Conservation (phyloP, 768 basidiomycete species). For the Cyclocybe aegerita region DNA sequence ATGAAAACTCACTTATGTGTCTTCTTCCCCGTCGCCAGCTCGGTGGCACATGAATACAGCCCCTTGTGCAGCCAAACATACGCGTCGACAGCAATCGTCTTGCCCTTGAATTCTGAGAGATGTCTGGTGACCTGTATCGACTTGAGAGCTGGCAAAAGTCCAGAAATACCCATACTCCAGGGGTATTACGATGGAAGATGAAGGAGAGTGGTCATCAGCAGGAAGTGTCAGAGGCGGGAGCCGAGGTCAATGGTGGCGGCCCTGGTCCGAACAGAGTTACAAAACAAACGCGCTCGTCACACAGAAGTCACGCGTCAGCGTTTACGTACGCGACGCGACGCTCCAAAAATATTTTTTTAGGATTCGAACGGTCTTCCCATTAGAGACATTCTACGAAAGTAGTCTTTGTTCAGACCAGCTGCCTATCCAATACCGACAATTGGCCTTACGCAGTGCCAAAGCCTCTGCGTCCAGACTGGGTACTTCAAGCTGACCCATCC, state of each 20-base stretch:
- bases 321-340: background rate
- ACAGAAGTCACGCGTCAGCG: background rate
- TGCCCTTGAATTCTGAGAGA: constrained; percentile 79
- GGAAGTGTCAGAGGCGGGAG: background rate
- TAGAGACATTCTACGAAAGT: background rate
- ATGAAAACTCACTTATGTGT: constrained; percentile 72
- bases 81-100: constrained; percentile 89
- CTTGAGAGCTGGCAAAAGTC: constrained; percentile 87
- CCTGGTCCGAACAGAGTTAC: background rate
- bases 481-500: constrained; percentile 50
- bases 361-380: background rate
- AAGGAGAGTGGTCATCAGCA: background rate
- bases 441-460: constrained; percentile 50
- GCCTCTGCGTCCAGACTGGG: constrained; percentile 45
- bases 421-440: constrained; percentile 67
- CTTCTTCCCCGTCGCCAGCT: constrained; percentile 80
- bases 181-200: background rate
- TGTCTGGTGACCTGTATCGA: constrained; percentile 79
- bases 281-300: constrained; percentile 13
- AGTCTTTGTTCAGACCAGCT: constrained; percentile 33
- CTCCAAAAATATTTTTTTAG: no score
- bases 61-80: constrained; percentile 95
- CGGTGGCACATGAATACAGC: constrained; percentile 85
- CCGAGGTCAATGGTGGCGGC: background rate
- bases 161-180: constrained; percentile 82